Conservation (phyloP, 176 grass and related monocot genomes). For the Urochloa ruziziensis region DNA sequence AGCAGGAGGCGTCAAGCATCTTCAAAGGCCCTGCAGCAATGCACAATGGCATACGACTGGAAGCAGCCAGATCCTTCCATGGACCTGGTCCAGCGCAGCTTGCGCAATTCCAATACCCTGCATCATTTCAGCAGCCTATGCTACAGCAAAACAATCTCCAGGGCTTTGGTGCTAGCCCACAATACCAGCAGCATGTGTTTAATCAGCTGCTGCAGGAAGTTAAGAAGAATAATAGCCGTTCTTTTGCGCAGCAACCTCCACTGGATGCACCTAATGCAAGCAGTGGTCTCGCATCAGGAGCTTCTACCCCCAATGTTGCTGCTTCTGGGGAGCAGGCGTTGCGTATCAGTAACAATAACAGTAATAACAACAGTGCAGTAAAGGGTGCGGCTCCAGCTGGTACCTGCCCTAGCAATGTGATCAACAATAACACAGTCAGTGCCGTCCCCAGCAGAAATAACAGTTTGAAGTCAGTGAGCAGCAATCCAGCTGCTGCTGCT, state of each 20-base stretch:
- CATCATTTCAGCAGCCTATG: slow-evolving; percentile 45
- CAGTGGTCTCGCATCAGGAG: slow-evolving; percentile 31
- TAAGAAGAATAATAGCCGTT: slow-evolving; percentile 51
- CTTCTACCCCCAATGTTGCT: background rate
- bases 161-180: slow-evolving; percentile 35
- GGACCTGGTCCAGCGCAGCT: slow-evolving; percentile 30
- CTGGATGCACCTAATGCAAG: slow-evolving; percentile 38
- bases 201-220: slow-evolving; percentile 91
- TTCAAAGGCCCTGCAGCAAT: slow-evolving; percentile 48
- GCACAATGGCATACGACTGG: slow-evolving; percentile 52
- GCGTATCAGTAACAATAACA: slow-evolving; percentile 29
- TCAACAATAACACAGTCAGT: slow-evolving; percentile 33
- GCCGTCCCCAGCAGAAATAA: slow-evolving; percentile 46
- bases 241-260: slow-evolving; percentile 37
- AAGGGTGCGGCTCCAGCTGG: slow-evolving; percentile 13
- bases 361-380: background rate
- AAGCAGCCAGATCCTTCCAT: slow-evolving; percentile 37
- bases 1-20: slow-evolving; percentile 51
- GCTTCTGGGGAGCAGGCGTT: slow-evolving; percentile 18
- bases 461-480: slow-evolving; percentile 86
- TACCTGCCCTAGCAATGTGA: slow-evolving; percentile 39
- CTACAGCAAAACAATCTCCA: slow-evolving; percentile 50
- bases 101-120: slow-evolving; percentile 51
- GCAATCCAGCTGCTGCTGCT: slow-evolving; percentile 52
- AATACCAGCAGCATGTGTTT: slow-evolving; percentile 71